phyloP scores from a whole-genome alignment of 768 basidiomycete genomes.

The Rossbeevera mucosa region DNA sequence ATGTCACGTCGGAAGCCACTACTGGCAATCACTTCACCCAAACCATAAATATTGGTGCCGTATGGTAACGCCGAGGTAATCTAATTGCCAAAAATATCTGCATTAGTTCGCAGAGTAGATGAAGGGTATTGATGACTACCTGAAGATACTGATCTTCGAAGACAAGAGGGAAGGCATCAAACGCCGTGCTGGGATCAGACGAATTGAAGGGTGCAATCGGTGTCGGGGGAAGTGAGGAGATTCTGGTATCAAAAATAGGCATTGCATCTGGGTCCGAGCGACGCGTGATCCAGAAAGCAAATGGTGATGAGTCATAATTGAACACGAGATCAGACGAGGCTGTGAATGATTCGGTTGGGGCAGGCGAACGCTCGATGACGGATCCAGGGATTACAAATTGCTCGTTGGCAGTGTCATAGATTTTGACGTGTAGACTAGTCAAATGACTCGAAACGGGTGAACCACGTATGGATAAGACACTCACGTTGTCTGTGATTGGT shows the following conservation, averaged over 20 bases:
- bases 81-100: slow-evolving; percentile 25
- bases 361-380: slow-evolving; percentile 41
- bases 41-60: slow-evolving; percentile 69
- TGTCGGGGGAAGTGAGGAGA: slow-evolving; percentile 54
- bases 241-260: slow-evolving; percentile 70
- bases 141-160: slow-evolving; percentile 82
- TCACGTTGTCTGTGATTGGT: slow-evolving; percentile 53
- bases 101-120: background rate
- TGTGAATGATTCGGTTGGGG: slow-evolving; percentile 33
- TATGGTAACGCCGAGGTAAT: slow-evolving; percentile 62
- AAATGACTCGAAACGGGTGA: background rate
- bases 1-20: slow-evolving; percentile 66
- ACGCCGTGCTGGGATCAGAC: slow-evolving; percentile 47
- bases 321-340: slow-evolving; percentile 60
- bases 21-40: slow-evolving; percentile 69
- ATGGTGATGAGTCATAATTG: slow-evolving; percentile 60
- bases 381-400: slow-evolving; percentile 66
- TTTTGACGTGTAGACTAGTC: slow-evolving; percentile 60
- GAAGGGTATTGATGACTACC: slow-evolving; percentile 27
- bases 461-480: slow-evolving; percentile 2
- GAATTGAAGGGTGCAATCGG: slow-evolving; percentile 54
- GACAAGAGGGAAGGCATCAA: slow-evolving; percentile 66
- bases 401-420: slow-evolving; percentile 53
- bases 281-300: slow-evolving; percentile 79
- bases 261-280: slow-evolving; percentile 48